Evolutionary conservation across 2,329 filamentous ascomycete species (phyloP).

Genomic region (Colletotrichum sp.): DNA sequence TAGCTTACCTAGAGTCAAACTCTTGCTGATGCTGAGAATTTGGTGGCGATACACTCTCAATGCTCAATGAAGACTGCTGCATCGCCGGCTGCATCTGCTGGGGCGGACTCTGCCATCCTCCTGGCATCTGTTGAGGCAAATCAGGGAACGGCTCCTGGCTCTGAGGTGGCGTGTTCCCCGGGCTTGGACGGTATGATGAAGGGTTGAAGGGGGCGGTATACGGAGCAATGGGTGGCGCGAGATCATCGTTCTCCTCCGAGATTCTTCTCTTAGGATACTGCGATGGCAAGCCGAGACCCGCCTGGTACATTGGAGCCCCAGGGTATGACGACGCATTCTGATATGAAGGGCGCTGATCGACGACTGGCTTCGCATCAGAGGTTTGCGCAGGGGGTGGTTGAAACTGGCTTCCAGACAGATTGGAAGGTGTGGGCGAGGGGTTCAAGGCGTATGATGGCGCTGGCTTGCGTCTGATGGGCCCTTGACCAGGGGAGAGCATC

Average conservation of each 20-base stretch:
- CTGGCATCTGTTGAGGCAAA: background rate
- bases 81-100: background rate
- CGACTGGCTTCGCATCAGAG: background rate
- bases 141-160: conserved; percentile 14
- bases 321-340: conserved; percentile 11
- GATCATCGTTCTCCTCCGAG: background rate
- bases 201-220: conserved; percentile 8
- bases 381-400: background rate
- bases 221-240: background rate
- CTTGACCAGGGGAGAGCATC: conserved; percentile 7
- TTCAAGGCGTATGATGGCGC: conserved; percentile 12
- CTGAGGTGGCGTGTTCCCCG: conserved; percentile 3
- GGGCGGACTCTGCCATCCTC: conserved; percentile 14
- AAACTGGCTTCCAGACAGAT: background rate
- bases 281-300: background rate
- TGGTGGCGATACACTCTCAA: background rate
- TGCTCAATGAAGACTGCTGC: background rate
- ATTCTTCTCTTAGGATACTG: background rate
- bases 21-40: conserved; percentile 7
- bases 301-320: conserved; percentile 3
- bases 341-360: conserved; percentile 4
- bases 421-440: background rate
- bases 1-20: conserved; percentile 9
- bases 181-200: conserved; percentile 2
- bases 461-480: conserved; percentile 13